Percentiles rank a stretch among this genome's conserved stretches.
Conservation (phyloP, 78 protist genomes). For the Anaeramoeba ignava region DNA sequence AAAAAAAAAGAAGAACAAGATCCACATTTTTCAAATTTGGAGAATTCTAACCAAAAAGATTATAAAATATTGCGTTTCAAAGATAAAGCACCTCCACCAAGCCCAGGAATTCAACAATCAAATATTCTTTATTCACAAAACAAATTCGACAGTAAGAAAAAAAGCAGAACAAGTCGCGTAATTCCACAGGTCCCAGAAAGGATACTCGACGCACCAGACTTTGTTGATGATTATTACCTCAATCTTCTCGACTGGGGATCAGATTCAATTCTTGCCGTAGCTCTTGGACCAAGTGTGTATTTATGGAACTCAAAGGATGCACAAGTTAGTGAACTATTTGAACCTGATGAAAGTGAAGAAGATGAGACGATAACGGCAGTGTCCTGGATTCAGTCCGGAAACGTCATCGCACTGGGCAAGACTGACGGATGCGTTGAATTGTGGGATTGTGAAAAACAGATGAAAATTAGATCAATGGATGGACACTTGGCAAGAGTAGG, state of each 20-base stretch:
- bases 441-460: slow-evolving; percentile 63
- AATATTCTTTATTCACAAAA: too few species aligned
- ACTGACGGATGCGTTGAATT: slow-evolving; percentile 57
- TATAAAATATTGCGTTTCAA: too few species aligned
- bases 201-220: slow-evolving; percentile 78
- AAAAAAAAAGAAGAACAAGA: too few species aligned
- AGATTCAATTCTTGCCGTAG: slow-evolving; percentile 82
- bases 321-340: slow-evolving; percentile 43
- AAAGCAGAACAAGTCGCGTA: too few species aligned
- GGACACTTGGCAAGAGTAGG: slow-evolving; percentile 91
- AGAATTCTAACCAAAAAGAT: too few species aligned
- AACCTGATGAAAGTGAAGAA: background rate
- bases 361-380: slow-evolving; percentile 39
- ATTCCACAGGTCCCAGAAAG: too few species aligned
- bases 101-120: too few species aligned
- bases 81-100: too few species aligned
- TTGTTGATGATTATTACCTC: slow-evolving; percentile 89
- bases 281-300: slow-evolving; percentile 82
- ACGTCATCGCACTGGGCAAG: slow-evolving; percentile 86
- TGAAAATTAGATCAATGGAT: slow-evolving; percentile 57
- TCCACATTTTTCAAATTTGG: too few species aligned
- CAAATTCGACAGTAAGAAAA: too few species aligned
- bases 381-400: slow-evolving; percentile 58
- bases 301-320: slow-evolving; percentile 91
- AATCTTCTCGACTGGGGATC: slow-evolving; percentile 92